Evolutionary conservation across 163 green algal species (phyloP).

Genomic region (Coccomyxa subellipsoidea): DNA sequence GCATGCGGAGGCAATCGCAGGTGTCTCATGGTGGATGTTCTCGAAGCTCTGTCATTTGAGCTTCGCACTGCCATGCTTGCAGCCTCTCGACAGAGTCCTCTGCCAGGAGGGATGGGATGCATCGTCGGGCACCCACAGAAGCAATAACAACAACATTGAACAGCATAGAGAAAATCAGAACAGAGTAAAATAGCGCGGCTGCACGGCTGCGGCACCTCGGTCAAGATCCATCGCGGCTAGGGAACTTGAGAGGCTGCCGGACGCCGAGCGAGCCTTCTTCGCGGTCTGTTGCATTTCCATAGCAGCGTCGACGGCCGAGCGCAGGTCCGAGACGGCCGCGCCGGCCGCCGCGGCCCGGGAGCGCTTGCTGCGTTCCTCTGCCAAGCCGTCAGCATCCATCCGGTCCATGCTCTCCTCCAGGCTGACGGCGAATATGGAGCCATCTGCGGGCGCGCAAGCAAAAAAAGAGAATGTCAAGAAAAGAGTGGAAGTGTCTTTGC

Average conservation of each 20-base stretch:
- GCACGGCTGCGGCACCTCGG: neutral
- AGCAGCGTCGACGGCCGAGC: neutral
- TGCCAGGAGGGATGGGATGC: no score
- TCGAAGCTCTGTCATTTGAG: no score
- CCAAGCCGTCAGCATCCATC: slow-evolving; percentile 17
- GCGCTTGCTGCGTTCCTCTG: slow-evolving; percentile 3
- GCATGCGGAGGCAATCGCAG: no score
- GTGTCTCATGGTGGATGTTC: no score
- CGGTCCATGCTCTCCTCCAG: slow-evolving; percentile 1
- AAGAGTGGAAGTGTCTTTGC: neutral
- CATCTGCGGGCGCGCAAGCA: neutral
- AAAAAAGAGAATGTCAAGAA: neutral
- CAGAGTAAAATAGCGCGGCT: neutral
- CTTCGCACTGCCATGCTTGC: no score
- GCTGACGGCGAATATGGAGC: neutral
- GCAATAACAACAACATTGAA: neutral
- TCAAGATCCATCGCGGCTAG: neutral
- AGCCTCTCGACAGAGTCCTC: no score
- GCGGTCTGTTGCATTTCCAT: neutral
- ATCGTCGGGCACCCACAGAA: no score
- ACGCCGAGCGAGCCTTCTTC: neutral
- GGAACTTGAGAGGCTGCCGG: neutral
- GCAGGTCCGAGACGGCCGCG: neutral
- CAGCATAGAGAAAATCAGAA: neutral
- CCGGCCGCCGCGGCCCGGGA: neutral